phyloP scores from a whole-genome alignment of 1,284 basidiomycete genomes.

The Rhodotorula mucilaginosa region DNA sequence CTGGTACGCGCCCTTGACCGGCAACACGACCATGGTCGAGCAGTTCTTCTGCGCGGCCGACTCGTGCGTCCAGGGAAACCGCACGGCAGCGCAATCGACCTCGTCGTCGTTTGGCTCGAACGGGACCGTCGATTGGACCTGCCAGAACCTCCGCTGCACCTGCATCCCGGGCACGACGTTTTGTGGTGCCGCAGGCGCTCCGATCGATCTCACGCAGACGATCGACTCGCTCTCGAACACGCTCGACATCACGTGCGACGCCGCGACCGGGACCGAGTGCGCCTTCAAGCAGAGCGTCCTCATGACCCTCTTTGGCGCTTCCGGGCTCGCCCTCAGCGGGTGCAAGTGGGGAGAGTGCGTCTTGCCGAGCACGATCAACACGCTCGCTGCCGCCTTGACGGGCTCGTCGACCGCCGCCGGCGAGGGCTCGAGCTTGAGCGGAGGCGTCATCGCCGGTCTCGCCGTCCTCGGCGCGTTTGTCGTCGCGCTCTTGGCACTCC shows the following conservation, averaged over 20 bases:
- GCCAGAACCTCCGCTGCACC: conserved; percentile 67
- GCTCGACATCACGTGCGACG: conserved; percentile 62
- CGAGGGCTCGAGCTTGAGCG: conserved; percentile 56
- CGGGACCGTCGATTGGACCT: conserved; percentile 57
- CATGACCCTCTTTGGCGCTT: conserved; percentile 64
- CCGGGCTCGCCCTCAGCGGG: conserved; percentile 65
- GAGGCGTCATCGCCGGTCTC: conserved; percentile 81
- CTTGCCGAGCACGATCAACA: conserved; percentile 69
- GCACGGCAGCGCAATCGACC: background rate
- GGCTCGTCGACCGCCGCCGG: conserved; percentile 30
- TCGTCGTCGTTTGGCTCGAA: background rate
- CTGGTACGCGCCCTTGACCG: conserved; percentile 57
- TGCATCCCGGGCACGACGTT: conserved; percentile 69
- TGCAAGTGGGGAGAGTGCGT: conserved; percentile 86
- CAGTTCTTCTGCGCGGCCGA: conserved; percentile 72
- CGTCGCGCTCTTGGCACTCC: conserved; percentile 58
- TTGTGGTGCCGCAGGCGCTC: conserved; percentile 59
- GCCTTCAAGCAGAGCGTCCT: conserved; percentile 71
- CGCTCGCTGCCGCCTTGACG: conserved; percentile 47
- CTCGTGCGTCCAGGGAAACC: conserved; percentile 54
- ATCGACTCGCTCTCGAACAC: conserved; percentile 59
- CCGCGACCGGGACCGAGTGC: conserved; percentile 59
- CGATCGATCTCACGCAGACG: conserved; percentile 57
- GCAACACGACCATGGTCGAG: conserved; percentile 38
- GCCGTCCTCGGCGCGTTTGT: conserved; percentile 71